Evolutionary conservation across 2,329 filamentous ascomycete genomes (phyloP).

Genomic region (Mycosphaerelloides madeirae): DNA sequence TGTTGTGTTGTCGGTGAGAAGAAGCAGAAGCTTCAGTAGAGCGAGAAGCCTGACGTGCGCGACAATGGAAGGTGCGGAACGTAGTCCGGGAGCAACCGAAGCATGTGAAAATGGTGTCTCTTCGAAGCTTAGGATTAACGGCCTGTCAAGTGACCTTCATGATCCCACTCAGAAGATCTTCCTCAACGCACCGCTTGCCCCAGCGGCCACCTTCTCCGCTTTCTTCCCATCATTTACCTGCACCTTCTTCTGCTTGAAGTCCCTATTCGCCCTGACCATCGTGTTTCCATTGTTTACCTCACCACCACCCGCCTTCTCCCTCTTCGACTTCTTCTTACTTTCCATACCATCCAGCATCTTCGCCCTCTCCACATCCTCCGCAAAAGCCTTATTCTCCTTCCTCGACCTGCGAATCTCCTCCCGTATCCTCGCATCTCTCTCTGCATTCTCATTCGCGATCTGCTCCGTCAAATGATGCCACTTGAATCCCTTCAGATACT

Average conservation of each 20-base stretch:
- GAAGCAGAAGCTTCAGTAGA: too few relatives aligned
- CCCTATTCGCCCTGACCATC: conserved; percentile 31
- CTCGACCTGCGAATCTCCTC: conserved; percentile 72
- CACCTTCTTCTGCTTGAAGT: conserved; percentile 59
- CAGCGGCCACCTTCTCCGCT: conserved; percentile 2
- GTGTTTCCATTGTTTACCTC: conserved; percentile 19
- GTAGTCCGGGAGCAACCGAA: too few relatives aligned
- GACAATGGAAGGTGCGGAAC: too few relatives aligned
- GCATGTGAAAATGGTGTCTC: too few relatives aligned
- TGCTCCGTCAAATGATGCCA: conserved; percentile 69
- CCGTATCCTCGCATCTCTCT: conserved; percentile 68
- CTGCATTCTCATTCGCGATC: conserved; percentile 76
- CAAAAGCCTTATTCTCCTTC: conserved; percentile 76
- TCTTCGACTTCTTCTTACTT: conserved; percentile 53
- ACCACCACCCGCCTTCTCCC: conserved; percentile 34
- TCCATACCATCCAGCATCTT: conserved; percentile 73
- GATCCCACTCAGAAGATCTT: conserved; percentile 19
- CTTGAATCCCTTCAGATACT: conserved; percentile 79
- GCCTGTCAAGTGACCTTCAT: too few relatives aligned
- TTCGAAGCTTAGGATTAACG: too few relatives aligned
- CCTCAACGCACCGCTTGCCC: conserved; percentile 8
- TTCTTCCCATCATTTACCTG: conserved; percentile 10
- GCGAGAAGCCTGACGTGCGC: too few relatives aligned
- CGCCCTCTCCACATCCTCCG: conserved; percentile 70
- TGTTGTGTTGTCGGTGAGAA: too few relatives aligned